Evolutionary conservation across 768 basidiomycete genomes (phyloP).

Genomic region (Psilocybe cyanescens): DNA sequence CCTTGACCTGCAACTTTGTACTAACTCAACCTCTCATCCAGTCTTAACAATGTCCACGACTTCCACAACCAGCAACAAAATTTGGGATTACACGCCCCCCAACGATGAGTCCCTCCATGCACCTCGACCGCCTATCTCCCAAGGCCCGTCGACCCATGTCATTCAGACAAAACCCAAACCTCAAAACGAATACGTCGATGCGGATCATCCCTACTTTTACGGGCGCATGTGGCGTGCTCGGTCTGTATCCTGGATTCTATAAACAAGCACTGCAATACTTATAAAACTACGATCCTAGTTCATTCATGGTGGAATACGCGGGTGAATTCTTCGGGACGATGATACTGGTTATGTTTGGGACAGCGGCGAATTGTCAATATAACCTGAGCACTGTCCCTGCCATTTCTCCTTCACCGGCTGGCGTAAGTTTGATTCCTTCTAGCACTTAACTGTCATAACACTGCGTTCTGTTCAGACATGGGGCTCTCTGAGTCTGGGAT

Average conservation of each 20-base stretch:
- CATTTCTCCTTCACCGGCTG: constrained; percentile 28
- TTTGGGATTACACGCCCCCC: neutral
- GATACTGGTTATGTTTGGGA: constrained; percentile 56
- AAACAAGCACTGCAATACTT: no score
- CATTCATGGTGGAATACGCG: constrained; percentile 16
- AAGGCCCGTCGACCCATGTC: neutral
- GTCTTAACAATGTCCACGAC: neutral
- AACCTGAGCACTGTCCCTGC: constrained; percentile 42
- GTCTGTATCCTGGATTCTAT: neutral
- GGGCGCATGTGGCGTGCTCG: neutral
- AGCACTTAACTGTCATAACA: neutral
- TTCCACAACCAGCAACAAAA: neutral
- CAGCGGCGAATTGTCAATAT: constrained; percentile 54
- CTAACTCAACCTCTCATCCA: neutral
- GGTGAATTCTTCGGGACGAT: constrained; percentile 61
- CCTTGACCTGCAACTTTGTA: neutral
- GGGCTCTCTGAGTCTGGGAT: neutral
- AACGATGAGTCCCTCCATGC: neutral
- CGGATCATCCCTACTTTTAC: neutral
- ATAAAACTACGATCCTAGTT: neutral
- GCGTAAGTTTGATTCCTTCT: neutral
- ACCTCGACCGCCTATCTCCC: neutral
- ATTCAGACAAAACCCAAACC: neutral
- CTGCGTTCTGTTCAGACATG: neutral
- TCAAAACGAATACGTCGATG: neutral